A percentile compares a stretch with the other conserved stretches of the same genome.
These are phyloP conservation scores for Penicillium bialowiezense DNA, from an alignment of 495 filamentous ascomycete species.

Conservation along the genomic window DNA sequence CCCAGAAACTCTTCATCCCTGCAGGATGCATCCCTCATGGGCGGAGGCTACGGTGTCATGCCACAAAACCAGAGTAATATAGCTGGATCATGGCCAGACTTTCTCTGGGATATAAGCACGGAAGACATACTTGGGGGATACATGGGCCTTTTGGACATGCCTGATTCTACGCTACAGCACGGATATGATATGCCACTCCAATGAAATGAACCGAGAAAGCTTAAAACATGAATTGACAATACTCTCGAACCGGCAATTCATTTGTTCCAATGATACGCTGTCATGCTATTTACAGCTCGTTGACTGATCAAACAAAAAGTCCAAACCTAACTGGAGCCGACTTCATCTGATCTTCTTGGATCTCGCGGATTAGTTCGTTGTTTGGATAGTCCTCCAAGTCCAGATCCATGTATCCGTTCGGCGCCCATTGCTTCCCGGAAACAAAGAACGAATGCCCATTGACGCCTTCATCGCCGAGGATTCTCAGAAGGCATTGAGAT, in stretches of 20 bases:
- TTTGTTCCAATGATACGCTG: too few relatives aligned
- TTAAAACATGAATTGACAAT: not conserved
- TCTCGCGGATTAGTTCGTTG: not conserved
- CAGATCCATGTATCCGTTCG: constrained; percentile 15
- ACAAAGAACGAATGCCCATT: constrained; percentile 22
- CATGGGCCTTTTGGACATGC: constrained; percentile 3
- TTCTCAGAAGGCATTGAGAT: constrained; percentile 14
- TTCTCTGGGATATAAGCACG: not conserved
- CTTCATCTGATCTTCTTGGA: constrained; percentile 1
- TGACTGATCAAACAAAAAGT: not conserved
- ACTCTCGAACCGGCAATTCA: too few relatives aligned
- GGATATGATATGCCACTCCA: not conserved
- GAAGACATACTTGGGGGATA: not conserved
- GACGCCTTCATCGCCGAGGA: constrained; percentile 12
- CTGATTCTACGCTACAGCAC: not conserved
- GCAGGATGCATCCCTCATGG: not conserved
- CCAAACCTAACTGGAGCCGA: constrained; percentile 2
- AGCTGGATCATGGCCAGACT: not conserved
- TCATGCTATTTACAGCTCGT: too few relatives aligned
- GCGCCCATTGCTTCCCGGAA: constrained; percentile 13
- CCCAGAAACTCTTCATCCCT: not conserved
- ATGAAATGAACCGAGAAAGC: not conserved
- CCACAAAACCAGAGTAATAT: not conserved
- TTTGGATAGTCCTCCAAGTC: not conserved
- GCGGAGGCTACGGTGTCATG: not conserved